Conservation (phyloP, 768 basidiomycete genomes). For the Ephemerocybe angulata region DNA sequence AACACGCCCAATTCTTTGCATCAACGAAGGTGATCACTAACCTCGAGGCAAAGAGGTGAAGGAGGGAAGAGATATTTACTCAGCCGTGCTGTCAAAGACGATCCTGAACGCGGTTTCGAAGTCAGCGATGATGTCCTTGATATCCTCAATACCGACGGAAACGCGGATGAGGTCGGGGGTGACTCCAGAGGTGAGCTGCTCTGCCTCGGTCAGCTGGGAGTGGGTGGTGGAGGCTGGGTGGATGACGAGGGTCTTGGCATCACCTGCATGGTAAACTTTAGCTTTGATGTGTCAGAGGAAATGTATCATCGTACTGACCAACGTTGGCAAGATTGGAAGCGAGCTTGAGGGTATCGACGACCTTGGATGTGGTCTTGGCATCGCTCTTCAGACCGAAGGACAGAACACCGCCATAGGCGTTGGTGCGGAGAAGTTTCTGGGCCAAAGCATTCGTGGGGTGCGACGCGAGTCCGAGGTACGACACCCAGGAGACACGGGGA, state of each 20-base stretch:
- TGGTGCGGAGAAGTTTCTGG: conserved; percentile 48
- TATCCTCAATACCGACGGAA: conserved; percentile 40
- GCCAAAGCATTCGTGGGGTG: conserved; percentile 64
- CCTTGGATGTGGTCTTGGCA: conserved; percentile 44
- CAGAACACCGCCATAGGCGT: conserved; percentile 67
- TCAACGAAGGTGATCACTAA: neutral
- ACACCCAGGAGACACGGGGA: conserved; percentile 70
- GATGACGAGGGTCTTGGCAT: conserved; percentile 79
- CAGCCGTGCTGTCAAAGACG: conserved; percentile 15
- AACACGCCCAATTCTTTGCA: neutral
- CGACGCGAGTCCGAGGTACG: conserved; percentile 63
- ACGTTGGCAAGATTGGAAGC: conserved; percentile 75
- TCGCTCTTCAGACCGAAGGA: conserved; percentile 74
- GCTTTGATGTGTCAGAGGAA: neutral
- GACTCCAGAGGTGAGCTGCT: conserved; percentile 64
- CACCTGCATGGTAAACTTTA: conserved; percentile 31
- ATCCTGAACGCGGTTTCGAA: conserved; percentile 35
- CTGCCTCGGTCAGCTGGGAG: conserved; percentile 57
- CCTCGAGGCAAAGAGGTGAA: neutral
- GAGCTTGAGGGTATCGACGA: conserved; percentile 69
- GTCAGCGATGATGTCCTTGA: conserved; percentile 41
- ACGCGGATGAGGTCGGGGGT: conserved; percentile 73
- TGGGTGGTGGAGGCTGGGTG: conserved; percentile 80
- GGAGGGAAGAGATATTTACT: neutral
- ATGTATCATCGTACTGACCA: no score